A percentile compares a stretch with the other conserved stretches of the same genome.
Evolutionary conservation across 1,284 basidiomycete species (phyloP).

Genomic region (Leccinum fuscescens): DNA sequence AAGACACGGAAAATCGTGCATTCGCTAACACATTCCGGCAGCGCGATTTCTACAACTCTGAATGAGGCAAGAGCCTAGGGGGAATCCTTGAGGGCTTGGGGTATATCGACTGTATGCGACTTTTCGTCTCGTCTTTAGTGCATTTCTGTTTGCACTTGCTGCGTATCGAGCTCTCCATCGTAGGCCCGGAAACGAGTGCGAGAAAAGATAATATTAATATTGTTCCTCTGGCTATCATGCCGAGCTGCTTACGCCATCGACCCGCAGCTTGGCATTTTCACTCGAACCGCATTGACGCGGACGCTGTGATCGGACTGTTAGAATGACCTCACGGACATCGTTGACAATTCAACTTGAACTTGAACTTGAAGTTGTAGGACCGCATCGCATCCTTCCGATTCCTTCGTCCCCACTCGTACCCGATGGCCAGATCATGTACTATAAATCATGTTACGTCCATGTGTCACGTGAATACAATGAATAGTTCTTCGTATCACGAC

Average conservation of each 20-base stretch:
- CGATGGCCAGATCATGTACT: too few species aligned
- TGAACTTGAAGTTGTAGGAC: not conserved
- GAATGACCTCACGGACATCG: too few species aligned
- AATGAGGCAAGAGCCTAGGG: not conserved
- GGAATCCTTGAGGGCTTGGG: conserved; percentile 60
- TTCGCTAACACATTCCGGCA: not conserved
- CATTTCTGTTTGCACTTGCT: not conserved
- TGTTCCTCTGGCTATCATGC: conserved; percentile 2
- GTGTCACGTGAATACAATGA: too few species aligned
- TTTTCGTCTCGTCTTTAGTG: conserved; percentile 34
- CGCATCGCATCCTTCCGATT: not conserved
- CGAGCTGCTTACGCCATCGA: not conserved
- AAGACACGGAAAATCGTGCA: not conserved
- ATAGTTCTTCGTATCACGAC: too few species aligned
- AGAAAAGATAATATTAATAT: not conserved
- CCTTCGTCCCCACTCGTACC: too few species aligned
- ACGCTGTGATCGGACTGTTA: not conserved
- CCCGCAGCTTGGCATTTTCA: not conserved
- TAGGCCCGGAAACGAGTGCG: not conserved
- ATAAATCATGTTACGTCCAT: too few species aligned
- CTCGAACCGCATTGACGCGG: not conserved
- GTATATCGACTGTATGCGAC: conserved; percentile 83
- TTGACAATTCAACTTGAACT: too few species aligned
- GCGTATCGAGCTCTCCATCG: conserved; percentile 28
- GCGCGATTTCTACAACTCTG: not conserved